Conservation (phyloP, 208 protist species). For the Novymonas esmeraldas region DNA sequence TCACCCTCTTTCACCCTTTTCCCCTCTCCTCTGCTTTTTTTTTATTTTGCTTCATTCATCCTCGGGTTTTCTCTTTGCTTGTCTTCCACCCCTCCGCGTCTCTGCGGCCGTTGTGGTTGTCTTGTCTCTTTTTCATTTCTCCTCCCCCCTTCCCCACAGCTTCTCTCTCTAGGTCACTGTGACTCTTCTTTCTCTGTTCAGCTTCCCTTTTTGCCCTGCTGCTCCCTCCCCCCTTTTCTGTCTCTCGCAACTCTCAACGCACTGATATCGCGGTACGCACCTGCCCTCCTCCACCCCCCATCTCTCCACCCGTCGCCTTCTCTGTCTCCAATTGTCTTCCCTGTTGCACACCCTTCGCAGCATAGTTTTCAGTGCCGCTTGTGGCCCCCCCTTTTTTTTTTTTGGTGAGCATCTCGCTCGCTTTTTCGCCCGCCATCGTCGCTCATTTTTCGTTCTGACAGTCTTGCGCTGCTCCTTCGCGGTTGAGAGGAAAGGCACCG, state of each 20-base stretch:
- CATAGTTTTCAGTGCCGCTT: too few relatives aligned
- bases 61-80: neutral
- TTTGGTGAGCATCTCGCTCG: too few relatives aligned
- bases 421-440: neutral
- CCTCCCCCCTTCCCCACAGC: neutral
- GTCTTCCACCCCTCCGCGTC: neutral
- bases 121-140: slow-evolving; percentile 1
- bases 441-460: slow-evolving; percentile 2
- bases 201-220: neutral
- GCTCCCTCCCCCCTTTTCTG: neutral
- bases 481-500: too few relatives aligned
- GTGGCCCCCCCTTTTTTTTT: neutral
- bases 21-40: neutral
- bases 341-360: neutral
- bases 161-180: too few relatives aligned
- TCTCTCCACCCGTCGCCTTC: neutral
- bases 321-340: neutral
- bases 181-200: too few relatives aligned
- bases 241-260: neutral
- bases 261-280: neutral
- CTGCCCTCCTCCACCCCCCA: neutral
- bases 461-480: slow-evolving; percentile 10
- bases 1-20: neutral
- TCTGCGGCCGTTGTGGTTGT: neutral
- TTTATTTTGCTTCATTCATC: neutral